Percentiles rank a stretch among this genome's conserved stretches.
Conservation (phyloP, 345 rosid species). For the Theobroma cacao region DNA sequence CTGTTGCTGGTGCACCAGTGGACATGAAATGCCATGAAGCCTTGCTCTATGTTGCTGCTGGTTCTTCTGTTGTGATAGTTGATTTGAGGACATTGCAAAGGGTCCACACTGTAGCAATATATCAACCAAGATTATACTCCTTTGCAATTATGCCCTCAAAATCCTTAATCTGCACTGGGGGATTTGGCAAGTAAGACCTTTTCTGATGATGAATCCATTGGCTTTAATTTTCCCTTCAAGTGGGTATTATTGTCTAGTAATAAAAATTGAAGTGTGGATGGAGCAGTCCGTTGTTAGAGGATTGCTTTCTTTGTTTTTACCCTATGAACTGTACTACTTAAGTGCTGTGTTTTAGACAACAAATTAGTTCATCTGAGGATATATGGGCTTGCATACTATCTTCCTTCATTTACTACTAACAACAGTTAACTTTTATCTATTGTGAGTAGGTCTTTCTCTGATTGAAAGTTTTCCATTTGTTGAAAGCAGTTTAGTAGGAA, state of each 20-base stretch:
- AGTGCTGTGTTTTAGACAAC: background rate
- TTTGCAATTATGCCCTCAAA: slow-evolving; percentile 47
- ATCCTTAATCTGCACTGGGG: slow-evolving; percentile 56
- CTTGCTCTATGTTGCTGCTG: slow-evolving; percentile 62
- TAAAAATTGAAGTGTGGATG: background rate
- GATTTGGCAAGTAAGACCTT: slow-evolving; percentile 46
- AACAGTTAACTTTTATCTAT: background rate
- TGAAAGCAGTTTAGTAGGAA: background rate
- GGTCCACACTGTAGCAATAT: slow-evolving; percentile 37
- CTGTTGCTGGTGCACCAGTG: slow-evolving; percentile 45
- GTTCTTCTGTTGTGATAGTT: slow-evolving; percentile 46
- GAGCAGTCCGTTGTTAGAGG: background rate
- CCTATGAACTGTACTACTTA: background rate
- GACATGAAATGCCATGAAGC: slow-evolving; percentile 59
- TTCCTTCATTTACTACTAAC: background rate
- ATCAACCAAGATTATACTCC: slow-evolving; percentile 38
- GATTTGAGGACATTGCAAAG: slow-evolving; percentile 71
- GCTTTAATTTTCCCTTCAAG: background rate
- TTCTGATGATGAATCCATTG: background rate
- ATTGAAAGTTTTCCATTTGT: background rate
- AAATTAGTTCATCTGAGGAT: background rate
- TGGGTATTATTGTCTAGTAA: background rate
- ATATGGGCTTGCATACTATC: background rate
- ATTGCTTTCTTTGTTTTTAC: background rate
- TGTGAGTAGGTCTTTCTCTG: background rate